These are phyloP conservation scores for Lachnellula willkommii DNA, from an alignment of 2,329 filamentous ascomycete species.

Conservation along the genomic window DNA sequence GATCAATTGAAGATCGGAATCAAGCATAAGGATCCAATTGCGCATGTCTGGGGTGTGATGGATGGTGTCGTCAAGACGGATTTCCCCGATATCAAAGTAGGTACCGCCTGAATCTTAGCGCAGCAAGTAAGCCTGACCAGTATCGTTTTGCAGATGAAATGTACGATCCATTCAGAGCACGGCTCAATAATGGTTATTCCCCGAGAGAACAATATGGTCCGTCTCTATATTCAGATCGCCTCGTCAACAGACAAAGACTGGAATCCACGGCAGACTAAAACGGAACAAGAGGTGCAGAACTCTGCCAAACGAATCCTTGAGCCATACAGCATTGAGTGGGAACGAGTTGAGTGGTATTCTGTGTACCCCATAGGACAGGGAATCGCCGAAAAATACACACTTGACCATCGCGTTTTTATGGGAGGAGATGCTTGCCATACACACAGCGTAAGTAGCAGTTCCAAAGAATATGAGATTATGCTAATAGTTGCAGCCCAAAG, in stretches of 20 bases:
- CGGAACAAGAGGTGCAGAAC: conserved; percentile 56
- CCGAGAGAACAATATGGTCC: conserved; percentile 61
- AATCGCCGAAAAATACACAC: conserved; percentile 61
- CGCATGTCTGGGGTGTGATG: conserved; percentile 72
- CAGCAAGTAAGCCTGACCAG: neutral
- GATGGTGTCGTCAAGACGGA: conserved; percentile 67
- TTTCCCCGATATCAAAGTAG: conserved; percentile 75
- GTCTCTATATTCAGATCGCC: conserved; percentile 64
- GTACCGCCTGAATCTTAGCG: conserved; percentile 7
- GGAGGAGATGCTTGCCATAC: conserved; percentile 77
- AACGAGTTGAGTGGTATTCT: conserved; percentile 67
- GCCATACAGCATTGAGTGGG: conserved; percentile 64
- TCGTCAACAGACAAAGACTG: conserved; percentile 57
- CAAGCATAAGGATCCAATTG: conserved; percentile 63
- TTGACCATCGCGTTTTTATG: conserved; percentile 66
- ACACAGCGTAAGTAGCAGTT: conserved; percentile 53
- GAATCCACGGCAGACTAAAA: conserved; percentile 58
- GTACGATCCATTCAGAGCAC: conserved; percentile 67
- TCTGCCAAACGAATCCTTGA: conserved; percentile 60
- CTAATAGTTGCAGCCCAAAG: conserved; percentile 63
- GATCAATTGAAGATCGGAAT: conserved; percentile 64
- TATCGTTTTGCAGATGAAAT: conserved; percentile 52
- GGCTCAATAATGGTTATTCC: conserved; percentile 80
- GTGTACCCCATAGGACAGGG: conserved; percentile 74
- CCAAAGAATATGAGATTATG: conserved; percentile 38